Evolutionary conservation across 1,139 yeast genomes (phyloP).

Genomic region (Debaryomyces subglobosus): DNA sequence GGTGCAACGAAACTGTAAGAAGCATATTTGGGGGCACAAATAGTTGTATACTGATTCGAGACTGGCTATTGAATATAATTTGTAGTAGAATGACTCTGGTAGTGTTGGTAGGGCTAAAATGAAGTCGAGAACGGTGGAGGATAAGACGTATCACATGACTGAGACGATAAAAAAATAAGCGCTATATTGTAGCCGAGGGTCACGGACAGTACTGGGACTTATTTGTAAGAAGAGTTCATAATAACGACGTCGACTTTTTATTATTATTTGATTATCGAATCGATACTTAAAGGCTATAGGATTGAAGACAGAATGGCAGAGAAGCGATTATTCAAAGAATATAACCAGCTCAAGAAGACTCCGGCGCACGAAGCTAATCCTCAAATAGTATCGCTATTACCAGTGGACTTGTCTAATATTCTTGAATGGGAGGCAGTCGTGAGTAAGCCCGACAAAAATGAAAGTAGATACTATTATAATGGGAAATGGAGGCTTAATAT

Average conservation of each 20-base stretch:
- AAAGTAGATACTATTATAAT: conserved; percentile 47
- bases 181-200: not conserved
- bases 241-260: not conserved
- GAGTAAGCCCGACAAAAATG: conserved; percentile 51
- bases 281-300: not conserved
- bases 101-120: not conserved
- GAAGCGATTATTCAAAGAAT: conserved; percentile 33
- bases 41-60: no score
- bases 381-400: conserved; percentile 47
- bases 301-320: conserved; percentile 27
- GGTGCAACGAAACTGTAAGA: no score
- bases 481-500: conserved; percentile 64
- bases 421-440: conserved; percentile 63
- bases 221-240: not conserved
- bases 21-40: no score
- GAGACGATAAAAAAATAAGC: not conserved
- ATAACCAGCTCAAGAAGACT: conserved; percentile 24
- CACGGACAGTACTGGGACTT: not conserved
- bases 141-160: not conserved
- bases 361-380: conserved; percentile 28
- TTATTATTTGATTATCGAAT: not conserved
- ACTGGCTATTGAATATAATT: no score
- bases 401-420: conserved; percentile 49
- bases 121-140: not conserved
- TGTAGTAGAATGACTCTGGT: not conserved